phyloP scores from a whole-genome alignment of 1,284 basidiomycete species.

The Cerrena zonata region DNA sequence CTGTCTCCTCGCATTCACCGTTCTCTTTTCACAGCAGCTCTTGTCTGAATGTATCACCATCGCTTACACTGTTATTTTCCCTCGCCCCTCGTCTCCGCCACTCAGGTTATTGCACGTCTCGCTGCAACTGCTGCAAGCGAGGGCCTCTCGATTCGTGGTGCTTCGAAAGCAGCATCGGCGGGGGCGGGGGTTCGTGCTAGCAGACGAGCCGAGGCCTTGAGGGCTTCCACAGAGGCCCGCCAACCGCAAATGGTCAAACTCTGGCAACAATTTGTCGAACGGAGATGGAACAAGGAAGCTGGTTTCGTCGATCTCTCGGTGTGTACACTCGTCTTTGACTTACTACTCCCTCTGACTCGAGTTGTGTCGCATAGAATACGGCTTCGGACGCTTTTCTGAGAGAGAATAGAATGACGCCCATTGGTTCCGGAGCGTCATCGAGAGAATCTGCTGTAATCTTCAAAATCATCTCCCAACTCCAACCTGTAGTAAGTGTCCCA shows the following conservation, averaged over 20 bases:
- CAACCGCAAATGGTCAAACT: constrained; percentile 40
- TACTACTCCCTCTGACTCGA: background rate
- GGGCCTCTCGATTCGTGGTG: constrained; percentile 48
- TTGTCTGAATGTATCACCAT: constrained; percentile 27
- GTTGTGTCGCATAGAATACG: constrained; percentile 40
- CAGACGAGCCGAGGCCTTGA: constrained; percentile 53
- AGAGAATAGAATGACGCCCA: constrained; percentile 59
- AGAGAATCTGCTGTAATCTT: constrained; percentile 77
- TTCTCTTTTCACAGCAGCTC: constrained; percentile 26
- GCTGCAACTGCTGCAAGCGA: constrained; percentile 36
- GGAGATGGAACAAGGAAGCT: constrained; percentile 60
- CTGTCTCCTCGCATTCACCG: constrained; percentile 26
- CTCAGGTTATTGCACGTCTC: constrained; percentile 29
- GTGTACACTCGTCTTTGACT: constrained; percentile 21
- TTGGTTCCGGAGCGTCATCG: constrained; percentile 53
- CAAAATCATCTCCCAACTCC: constrained; percentile 71
- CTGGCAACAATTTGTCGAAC: constrained; percentile 67
- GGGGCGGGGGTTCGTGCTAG: constrained; percentile 43
- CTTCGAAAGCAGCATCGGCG: constrained; percentile 38
- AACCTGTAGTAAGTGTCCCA: constrained; percentile 68
- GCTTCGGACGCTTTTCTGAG: constrained; percentile 67
- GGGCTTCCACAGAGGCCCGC: constrained; percentile 29
- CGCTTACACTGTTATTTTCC: constrained; percentile 36
- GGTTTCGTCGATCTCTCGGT: constrained; percentile 79
- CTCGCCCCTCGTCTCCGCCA: constrained; percentile 12